Conservation (phyloP, 176 grass and related monocot genomes). For the Lolium perenne region DNA sequence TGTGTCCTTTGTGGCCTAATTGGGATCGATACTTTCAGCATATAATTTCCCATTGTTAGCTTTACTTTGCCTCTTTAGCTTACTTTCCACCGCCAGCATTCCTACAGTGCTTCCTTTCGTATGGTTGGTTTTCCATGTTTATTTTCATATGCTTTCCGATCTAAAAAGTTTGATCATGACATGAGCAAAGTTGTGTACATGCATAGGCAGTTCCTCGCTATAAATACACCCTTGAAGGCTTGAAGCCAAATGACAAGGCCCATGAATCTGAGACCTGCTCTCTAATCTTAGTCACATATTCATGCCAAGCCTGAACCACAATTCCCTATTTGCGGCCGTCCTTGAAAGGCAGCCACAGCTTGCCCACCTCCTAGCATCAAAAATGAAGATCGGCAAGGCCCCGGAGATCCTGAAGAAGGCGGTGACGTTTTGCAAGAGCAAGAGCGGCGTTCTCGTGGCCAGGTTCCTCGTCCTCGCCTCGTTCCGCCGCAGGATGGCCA, state of each 20-base stretch:
- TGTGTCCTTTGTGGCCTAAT: background rate
- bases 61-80: constrained; percentile 30
- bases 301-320: constrained; percentile 42
- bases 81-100: constrained; percentile 37
- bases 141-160: constrained; percentile 34
- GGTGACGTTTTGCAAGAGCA: constrained; percentile 55
- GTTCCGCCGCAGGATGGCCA: constrained; percentile 48
- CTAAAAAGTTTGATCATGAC: constrained; percentile 24
- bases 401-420: constrained; percentile 73
- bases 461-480: constrained; percentile 60
- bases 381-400: constrained; percentile 66
- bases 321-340: background rate
- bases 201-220: constrained; percentile 29
- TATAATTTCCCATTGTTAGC: background rate
- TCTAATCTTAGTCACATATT: background rate
- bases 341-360: background rate
- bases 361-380: constrained; percentile 3
- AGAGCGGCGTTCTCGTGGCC: constrained; percentile 52
- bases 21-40: constrained; percentile 1
- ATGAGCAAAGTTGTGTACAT: constrained; percentile 19
- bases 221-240: constrained; percentile 48
- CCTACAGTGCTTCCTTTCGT: constrained; percentile 40
- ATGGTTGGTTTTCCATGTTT: constrained; percentile 22
- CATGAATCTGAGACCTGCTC: constrained; percentile 42
- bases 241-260: constrained; percentile 39